phyloP scores from a whole-genome alignment of 495 filamentous ascomycete genomes.

The Penicillium coprophilum region DNA sequence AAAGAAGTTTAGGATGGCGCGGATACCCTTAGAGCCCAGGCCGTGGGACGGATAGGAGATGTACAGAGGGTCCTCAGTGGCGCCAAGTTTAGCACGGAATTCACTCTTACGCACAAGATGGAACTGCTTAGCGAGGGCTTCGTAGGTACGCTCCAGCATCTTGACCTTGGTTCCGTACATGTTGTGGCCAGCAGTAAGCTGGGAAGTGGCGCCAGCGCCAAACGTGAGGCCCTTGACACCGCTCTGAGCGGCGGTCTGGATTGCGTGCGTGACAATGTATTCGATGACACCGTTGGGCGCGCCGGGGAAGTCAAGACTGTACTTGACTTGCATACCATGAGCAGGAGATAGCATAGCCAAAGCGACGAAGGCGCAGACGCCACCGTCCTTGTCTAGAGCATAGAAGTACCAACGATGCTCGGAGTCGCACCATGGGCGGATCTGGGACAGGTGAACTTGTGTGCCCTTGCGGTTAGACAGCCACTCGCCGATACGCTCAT shows the following conservation, averaged over 20 bases:
- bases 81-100: constrained; percentile 83
- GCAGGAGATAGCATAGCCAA: constrained; percentile 70
- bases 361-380: constrained; percentile 69
- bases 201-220: constrained; percentile 68
- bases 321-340: constrained; percentile 87
- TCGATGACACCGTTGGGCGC: constrained; percentile 80
- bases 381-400: constrained; percentile 63
- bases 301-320: constrained; percentile 79
- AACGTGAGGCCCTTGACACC: constrained; percentile 73
- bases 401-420: constrained; percentile 81
- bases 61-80: constrained; percentile 71
- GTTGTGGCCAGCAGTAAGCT: constrained; percentile 71
- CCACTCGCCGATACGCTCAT: constrained; percentile 75
- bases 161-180: constrained; percentile 69
- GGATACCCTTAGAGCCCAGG: constrained; percentile 69
- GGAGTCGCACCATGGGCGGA: constrained; percentile 75
- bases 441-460: constrained; percentile 83
- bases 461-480: constrained; percentile 72
- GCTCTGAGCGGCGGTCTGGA: constrained; percentile 61
- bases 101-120: constrained; percentile 79
- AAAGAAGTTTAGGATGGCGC: constrained; percentile 80
- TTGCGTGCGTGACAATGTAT: constrained; percentile 71
- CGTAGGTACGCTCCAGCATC: constrained; percentile 74
- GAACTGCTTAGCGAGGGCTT: constrained; percentile 72
- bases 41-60: constrained; percentile 81